phyloP scores from a whole-genome alignment of 139 green algal genomes.

The Asterochloris sp. region DNA sequence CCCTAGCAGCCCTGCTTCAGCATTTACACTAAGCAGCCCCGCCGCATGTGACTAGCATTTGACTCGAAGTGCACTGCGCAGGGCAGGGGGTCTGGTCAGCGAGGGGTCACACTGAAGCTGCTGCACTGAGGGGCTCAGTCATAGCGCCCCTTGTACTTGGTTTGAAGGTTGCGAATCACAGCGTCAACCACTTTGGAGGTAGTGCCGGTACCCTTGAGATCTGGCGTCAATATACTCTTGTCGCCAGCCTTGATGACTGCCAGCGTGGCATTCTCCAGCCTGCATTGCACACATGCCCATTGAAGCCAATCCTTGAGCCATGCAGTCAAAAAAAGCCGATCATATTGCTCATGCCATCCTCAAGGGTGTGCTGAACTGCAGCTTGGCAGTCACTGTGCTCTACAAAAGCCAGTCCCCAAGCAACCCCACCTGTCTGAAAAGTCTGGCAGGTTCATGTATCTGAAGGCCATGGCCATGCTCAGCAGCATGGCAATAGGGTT shows the following conservation, averaged over 20 bases:
- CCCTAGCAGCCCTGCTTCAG: too few relatives aligned
- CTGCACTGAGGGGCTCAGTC: background rate
- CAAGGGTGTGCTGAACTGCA: background rate
- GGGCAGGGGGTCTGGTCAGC: too few relatives aligned
- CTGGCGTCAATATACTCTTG: conserved; percentile 49
- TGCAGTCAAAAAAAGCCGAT: background rate
- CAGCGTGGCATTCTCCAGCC: conserved; percentile 75
- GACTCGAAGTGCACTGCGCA: too few relatives aligned
- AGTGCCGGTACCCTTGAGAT: conserved; percentile 77
- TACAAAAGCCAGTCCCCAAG: background rate
- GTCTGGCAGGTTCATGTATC: conserved; percentile 67
- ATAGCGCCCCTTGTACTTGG: conserved; percentile 9
- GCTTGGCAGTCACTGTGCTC: background rate
- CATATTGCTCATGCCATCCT: background rate
- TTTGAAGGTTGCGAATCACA: conserved; percentile 16
- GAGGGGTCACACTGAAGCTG: too few relatives aligned
- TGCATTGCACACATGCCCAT: conserved; percentile 8
- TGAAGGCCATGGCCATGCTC: conserved; percentile 88
- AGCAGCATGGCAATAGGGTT: conserved; percentile 94
- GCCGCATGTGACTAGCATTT: too few relatives aligned
- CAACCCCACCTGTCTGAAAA: conserved; percentile 44
- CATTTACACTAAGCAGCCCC: too few relatives aligned
- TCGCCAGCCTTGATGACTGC: conserved; percentile 71
- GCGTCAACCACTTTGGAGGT: conserved; percentile 82
- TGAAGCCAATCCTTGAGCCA: too few relatives aligned